Conservation (phyloP, 192 early-diverging fungal species). For the Umbelopsis ramanniana region DNA sequence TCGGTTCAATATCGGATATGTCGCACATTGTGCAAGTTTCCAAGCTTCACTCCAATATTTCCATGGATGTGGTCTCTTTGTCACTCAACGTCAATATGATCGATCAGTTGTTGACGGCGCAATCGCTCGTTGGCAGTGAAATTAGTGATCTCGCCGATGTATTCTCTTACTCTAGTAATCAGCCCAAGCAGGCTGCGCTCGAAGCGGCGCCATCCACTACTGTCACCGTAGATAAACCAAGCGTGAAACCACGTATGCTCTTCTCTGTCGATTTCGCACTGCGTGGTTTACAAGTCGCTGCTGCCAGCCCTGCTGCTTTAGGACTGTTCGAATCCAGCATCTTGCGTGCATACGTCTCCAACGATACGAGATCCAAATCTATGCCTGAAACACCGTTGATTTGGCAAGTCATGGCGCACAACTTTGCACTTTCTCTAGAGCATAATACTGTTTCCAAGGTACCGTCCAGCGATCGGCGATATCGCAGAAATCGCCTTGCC, state of each 20-base stretch:
- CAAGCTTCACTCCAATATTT: constrained; percentile 54
- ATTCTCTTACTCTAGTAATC: constrained; percentile 42
- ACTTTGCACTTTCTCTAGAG: constrained; percentile 63
- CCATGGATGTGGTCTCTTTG: constrained; percentile 57
- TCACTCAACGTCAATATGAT: constrained; percentile 68
- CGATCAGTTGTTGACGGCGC: constrained; percentile 80
- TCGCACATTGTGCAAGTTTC: constrained; percentile 16
- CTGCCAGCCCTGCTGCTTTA: constrained; percentile 61
- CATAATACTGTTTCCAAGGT: constrained; percentile 43
- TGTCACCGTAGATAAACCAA: not conserved
- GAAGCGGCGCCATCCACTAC: not conserved
- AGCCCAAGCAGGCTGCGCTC: constrained; percentile 23
- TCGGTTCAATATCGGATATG: constrained; percentile 28
- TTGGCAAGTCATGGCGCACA: constrained; percentile 59
- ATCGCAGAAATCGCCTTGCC: constrained; percentile 55
- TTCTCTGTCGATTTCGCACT: constrained; percentile 67
- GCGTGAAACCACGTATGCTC: constrained; percentile 7
- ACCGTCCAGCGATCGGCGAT: constrained; percentile 42
- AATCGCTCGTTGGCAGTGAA: constrained; percentile 74
- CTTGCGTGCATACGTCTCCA: constrained; percentile 64
- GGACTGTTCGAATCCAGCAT: constrained; percentile 64
- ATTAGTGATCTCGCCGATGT: constrained; percentile 76
- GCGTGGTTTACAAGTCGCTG: constrained; percentile 61
- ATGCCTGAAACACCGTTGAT: constrained; percentile 24
- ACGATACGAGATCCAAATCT: constrained; percentile 32